A percentile compares a stretch with the other conserved stretches of the same genome.
Conservation (phyloP, 2,329 filamentous ascomycete species). For the Alternaria sp. region DNA sequence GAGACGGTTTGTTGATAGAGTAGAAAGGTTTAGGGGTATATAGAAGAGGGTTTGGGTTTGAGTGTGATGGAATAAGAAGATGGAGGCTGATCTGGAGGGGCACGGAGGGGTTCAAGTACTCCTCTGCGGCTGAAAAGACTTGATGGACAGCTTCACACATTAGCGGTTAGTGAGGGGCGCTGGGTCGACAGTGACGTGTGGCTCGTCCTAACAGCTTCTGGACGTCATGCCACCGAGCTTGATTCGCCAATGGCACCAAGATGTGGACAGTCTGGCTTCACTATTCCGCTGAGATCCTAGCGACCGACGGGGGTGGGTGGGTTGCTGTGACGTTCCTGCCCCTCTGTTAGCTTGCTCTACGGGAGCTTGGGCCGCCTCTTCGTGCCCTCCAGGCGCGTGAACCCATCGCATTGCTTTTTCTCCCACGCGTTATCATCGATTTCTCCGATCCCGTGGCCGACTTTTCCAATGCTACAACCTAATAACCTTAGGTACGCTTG, state of each 20-base stretch:
- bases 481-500: not conserved
- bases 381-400: constrained; percentile 1
- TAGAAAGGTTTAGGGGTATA: not conserved
- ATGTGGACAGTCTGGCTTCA: constrained; percentile 29
- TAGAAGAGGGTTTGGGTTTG: constrained; percentile 6
- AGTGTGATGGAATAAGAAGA: constrained; percentile 18
- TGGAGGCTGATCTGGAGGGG: constrained; percentile 18
- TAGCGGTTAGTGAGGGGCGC: constrained; percentile 38
- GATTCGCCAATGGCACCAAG: constrained; percentile 28
- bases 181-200: constrained; percentile 37
- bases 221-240: constrained; percentile 25
- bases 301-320: constrained; percentile 25
- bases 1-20: not conserved
- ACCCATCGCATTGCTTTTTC: not conserved
- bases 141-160: constrained; percentile 26
- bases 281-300: constrained; percentile 23
- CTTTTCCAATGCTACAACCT: not conserved
- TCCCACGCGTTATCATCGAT: not conserved
- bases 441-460: not conserved
- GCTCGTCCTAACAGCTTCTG: constrained; percentile 14
- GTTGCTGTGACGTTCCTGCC: constrained; percentile 19
- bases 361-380: constrained; percentile 20
- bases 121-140: constrained; percentile 20
- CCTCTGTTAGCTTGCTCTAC: constrained; percentile 10
- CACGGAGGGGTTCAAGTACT: constrained; percentile 44